Base-by-base conservation (phyloP, 192 early-diverging fungal species). In the Mortierella hygrophila region DNA sequence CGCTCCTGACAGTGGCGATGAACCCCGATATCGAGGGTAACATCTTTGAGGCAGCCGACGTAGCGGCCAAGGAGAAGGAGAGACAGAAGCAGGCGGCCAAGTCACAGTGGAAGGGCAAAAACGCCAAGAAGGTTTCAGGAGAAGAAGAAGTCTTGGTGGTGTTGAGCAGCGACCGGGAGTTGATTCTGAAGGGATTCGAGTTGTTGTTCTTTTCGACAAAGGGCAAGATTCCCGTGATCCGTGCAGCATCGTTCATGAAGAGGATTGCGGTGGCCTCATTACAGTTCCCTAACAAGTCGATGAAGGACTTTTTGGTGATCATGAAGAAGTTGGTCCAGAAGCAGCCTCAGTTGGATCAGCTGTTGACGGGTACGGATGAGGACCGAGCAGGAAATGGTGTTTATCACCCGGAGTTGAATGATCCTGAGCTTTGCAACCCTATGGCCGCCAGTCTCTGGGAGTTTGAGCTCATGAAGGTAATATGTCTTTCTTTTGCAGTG, bases 401-500 rank as follows among this genome's bases (percentile, higher is more conserved):
- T 49, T 98, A 98, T 80, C 72, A 93, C 40, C 91, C 93, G 44
- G 88, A 94, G 18, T 83, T 98, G 75, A 94, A 98, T 81, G 97
- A 99, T 78, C 96, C 97, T 0, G 97, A 99, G 75, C 91, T 98
- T 79, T 97, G 96, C 82, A 99, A 99, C 83, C 97, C 98, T 5
- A 97, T 98, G 88, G 96, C 97, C 4, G 94, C 98, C 6, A 96
- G 93, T 84, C 77, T 98, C 68, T 99, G 95, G 90, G 98, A 99
- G 87, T 87, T 97, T 70, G 91, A 92, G 74, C 91, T 95, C 76
- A 93, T 97, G 72, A 92, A 92, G 91, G 94, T 95, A 92, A 83
- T 3, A 3, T 52, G 20, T 20, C 49, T 46, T 46, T 46, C 7
- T 15, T 46, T 46, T 46, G 44, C 44, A 46, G 9, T 7, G 44